phyloP scores from a whole-genome alignment of 2,329 filamentous ascomycete species.

The Nigrospora oryzae region DNA sequence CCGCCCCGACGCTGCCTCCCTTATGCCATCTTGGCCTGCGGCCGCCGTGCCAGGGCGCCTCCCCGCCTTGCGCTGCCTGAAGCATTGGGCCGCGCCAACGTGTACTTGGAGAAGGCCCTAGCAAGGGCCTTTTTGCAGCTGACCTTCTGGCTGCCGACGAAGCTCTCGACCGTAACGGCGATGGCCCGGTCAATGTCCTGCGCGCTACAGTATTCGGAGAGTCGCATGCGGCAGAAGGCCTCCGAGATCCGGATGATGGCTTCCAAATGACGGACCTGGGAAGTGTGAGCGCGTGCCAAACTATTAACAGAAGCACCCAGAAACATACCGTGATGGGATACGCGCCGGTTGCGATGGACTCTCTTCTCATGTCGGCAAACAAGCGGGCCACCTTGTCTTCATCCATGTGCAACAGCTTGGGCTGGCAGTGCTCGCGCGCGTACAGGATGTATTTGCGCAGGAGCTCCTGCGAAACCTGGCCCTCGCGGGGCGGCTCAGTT shows the following conservation, averaged over 20 bases:
- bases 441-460: slow-evolving; percentile 96
- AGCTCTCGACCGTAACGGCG: slow-evolving; percentile 91
- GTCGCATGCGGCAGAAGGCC: slow-evolving; percentile 91
- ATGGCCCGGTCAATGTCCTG: slow-evolving; percentile 96
- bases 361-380: slow-evolving; percentile 92
- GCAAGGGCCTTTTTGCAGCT: slow-evolving; percentile 95
- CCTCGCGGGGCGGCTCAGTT: slow-evolving; percentile 30
- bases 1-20: too few relatives aligned
- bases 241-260: slow-evolving; percentile 95
- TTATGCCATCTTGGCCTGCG: neutral
- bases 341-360: slow-evolving; percentile 86
- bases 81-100: slow-evolving; percentile 38
- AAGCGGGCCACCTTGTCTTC: slow-evolving; percentile 92
- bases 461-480: slow-evolving; percentile 82
- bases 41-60: slow-evolving; percentile 3
- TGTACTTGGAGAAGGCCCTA: slow-evolving; percentile 93
- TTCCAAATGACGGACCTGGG: slow-evolving; percentile 88
- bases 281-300: slow-evolving; percentile 3
- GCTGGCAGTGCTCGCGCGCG: slow-evolving; percentile 77
- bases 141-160: slow-evolving; percentile 92
- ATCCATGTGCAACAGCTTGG: slow-evolving; percentile 95
- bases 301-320: neutral
- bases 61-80: slow-evolving; percentile 18
- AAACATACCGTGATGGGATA: slow-evolving; percentile 90
- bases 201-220: slow-evolving; percentile 89